These are phyloP conservation scores for Decorospora gaudefroyi DNA, from an alignment of 2,329 filamentous ascomycete species.

Conservation along the genomic window DNA sequence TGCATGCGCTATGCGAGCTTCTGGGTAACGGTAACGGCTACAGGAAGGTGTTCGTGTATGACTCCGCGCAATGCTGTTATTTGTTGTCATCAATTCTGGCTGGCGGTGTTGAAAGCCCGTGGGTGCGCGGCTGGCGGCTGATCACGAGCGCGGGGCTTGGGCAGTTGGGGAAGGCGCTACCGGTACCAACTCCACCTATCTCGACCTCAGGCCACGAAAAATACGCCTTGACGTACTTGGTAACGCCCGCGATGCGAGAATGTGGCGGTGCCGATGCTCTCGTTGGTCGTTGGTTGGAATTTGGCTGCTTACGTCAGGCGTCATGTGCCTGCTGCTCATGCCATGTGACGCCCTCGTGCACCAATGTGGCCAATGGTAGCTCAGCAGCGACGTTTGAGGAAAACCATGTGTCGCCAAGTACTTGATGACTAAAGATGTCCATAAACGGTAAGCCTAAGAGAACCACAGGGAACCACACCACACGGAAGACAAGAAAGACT, in stretches of 20 bases:
- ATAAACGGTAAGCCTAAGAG: no score
- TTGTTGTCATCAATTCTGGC: constrained; percentile 5
- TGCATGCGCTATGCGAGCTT: constrained; percentile 19
- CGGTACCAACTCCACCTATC: constrained; percentile 8
- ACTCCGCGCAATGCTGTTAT: constrained; percentile 5
- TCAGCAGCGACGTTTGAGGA: no score
- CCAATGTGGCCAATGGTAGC: constrained; percentile 3
- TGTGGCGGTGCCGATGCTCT: no score
- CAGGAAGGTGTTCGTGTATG: constrained; percentile 17
- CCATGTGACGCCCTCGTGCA: constrained; percentile 15
- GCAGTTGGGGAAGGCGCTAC: constrained; percentile 3
- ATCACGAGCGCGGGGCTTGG: constrained; percentile 16
- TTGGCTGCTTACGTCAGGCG: constrained; percentile 4
- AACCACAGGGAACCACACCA: no score
- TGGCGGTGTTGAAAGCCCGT: neutral
- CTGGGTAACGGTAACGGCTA: constrained; percentile 16
- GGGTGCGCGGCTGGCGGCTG: constrained; percentile 4
- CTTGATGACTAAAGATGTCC: no score
- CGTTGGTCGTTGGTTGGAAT: no score
- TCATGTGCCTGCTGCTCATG: constrained; percentile 7
- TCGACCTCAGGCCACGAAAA: constrained; percentile 2
- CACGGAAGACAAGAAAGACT: no score
- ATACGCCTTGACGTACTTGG: neutral
- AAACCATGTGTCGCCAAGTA: no score
- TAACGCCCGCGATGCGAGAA: no score